phyloP scores from a whole-genome alignment of 2,329 filamentous ascomycete genomes.

The Fusarium agapanthi region DNA sequence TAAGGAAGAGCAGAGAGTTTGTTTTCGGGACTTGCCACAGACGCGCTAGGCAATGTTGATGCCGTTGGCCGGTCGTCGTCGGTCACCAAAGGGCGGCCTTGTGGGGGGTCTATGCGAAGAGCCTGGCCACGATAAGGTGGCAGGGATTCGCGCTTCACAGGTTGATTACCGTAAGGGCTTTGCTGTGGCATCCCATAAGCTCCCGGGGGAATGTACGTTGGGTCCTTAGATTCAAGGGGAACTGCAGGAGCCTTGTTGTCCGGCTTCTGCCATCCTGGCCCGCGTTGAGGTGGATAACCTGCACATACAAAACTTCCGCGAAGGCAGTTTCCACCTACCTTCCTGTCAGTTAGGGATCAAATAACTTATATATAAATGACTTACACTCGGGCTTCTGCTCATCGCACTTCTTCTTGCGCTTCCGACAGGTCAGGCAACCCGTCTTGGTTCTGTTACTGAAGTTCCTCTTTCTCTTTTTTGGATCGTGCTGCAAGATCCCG shows the following conservation, averaged over 20 bases:
- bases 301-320: conserved; percentile 91
- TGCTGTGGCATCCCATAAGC: conserved; percentile 70
- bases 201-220: conserved; percentile 67
- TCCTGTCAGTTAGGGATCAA: conserved; percentile 13
- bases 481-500: conserved; percentile 63
- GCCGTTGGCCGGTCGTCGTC: conserved; percentile 69
- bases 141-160: conserved; percentile 64
- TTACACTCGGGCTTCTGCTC: conserved; percentile 92
- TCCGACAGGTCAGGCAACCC: conserved; percentile 90
- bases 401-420: conserved; percentile 97
- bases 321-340: conserved; percentile 83
- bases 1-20: conserved; percentile 69
- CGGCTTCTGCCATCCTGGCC: conserved; percentile 77
- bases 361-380: conserved; percentile 46
- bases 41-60: conserved; percentile 67
- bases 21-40: conserved; percentile 66
- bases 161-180: conserved; percentile 48
- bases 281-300: conserved; percentile 85
- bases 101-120: conserved; percentile 70
- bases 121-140: conserved; percentile 69
- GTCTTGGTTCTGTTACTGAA: conserved; percentile 98
- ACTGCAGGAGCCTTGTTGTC: conserved; percentile 74
- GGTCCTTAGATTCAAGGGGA: conserved; percentile 85
- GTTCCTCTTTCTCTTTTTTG: conserved; percentile 77
- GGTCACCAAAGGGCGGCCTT: conserved; percentile 62